Conservation (phyloP, 1,284 basidiomycete genomes). For the Rhodotorula glutinis region DNA sequence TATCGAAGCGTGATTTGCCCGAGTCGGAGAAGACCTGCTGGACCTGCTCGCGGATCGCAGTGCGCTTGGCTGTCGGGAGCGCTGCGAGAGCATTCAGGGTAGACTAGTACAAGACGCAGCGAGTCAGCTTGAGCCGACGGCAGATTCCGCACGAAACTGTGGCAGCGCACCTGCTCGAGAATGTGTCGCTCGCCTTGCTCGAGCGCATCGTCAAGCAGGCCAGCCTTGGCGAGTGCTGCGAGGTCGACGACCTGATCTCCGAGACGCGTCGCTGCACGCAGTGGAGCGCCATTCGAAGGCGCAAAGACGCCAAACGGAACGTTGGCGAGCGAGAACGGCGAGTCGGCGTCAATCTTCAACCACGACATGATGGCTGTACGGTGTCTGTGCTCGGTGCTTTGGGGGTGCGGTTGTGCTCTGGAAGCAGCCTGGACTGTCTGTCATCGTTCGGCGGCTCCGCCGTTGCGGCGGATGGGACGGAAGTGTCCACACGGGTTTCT, state of each 20-base stretch:
- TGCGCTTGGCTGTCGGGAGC: slow-evolving; percentile 11
- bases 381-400: too few relatives aligned
- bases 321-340: slow-evolving; percentile 41
- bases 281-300: slow-evolving; percentile 12
- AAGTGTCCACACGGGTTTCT: too few relatives aligned
- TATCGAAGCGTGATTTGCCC: not conserved
- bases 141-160: too few relatives aligned
- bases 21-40: slow-evolving; percentile 29
- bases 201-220: not conserved
- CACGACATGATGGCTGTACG: slow-evolving; percentile 10
- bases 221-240: slow-evolving; percentile 24
- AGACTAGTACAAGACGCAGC: slow-evolving; percentile 14
- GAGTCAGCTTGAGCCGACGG: not conserved
- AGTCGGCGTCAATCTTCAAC: slow-evolving; percentile 18
- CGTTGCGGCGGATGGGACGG: too few relatives aligned
- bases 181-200: not conserved
- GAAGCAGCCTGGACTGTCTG: too few relatives aligned
- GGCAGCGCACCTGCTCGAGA: not conserved
- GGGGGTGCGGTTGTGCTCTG: too few relatives aligned
- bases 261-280: slow-evolving; percentile 32
- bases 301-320: slow-evolving; percentile 41
- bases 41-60: slow-evolving; percentile 21
- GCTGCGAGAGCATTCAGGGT: slow-evolving; percentile 36
- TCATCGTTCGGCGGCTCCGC: too few relatives aligned
- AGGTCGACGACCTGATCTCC: slow-evolving; percentile 41